phyloP scores from a whole-genome alignment of 306 rosid species.

The Potentilla sterilis region DNA sequence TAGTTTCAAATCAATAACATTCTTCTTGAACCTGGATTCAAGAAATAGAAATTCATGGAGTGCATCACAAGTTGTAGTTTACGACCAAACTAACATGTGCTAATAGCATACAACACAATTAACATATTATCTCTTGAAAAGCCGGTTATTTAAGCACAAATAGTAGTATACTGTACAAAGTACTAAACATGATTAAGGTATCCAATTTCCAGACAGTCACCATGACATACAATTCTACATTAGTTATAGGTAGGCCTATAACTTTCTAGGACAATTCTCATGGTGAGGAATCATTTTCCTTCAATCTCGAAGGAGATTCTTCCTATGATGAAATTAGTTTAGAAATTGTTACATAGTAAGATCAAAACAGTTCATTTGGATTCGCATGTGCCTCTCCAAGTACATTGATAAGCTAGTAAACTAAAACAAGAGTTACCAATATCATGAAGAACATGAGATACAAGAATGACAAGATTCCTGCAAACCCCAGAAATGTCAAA shows the following conservation, averaged over 20 bases:
- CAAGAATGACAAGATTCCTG: not conserved
- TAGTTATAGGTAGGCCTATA: not conserved
- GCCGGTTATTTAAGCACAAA: not conserved
- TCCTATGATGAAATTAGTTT: not conserved
- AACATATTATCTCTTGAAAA: not conserved
- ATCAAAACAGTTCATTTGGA: not conserved
- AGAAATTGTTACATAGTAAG: not conserved
- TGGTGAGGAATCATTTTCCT: not conserved
- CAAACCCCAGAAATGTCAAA: not conserved
- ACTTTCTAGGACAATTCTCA: not conserved
- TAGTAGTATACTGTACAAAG: not conserved
- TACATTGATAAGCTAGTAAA: not conserved
- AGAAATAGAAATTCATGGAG: conserved; percentile 10
- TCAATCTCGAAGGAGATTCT: not conserved
- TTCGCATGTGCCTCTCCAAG: not conserved
- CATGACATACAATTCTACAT: not conserved
- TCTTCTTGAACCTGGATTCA: conserved; percentile 39
- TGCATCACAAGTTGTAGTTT: not conserved
- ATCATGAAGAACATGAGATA: not conserved
- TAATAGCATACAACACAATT: too few relatives aligned
- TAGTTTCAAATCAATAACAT: conserved; percentile 26
- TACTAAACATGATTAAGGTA: not conserved
- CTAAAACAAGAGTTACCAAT: not conserved
- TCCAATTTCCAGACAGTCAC: not conserved
- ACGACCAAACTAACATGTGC: not conserved